A percentile compares a stretch with the other conserved stretches of the same genome.
These are phyloP conservation scores for Yarrowia yakushimensis DNA, from an alignment of 805 yeast species.

Conservation along the genomic window DNA sequence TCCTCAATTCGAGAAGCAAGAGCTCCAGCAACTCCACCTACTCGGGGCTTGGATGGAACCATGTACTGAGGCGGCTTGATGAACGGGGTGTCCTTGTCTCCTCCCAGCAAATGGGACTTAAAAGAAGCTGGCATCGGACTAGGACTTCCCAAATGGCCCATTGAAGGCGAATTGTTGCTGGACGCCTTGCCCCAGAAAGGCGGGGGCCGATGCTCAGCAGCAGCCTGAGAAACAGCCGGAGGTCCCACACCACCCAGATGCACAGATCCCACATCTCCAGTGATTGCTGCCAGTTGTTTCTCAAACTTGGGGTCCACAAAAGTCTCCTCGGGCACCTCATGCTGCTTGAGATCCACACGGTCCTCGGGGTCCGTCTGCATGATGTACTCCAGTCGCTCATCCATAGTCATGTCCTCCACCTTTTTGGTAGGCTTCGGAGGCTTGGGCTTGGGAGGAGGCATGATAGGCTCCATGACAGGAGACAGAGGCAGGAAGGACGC, in stretches of 20 bases:
- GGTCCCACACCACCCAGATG: not conserved
- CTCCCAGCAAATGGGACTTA: not conserved
- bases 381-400: constrained; percentile 21
- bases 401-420: constrained; percentile 23
- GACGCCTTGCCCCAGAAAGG: constrained; percentile 17
- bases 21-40: not conserved
- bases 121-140: not conserved
- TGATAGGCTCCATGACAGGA: not conserved
- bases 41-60: not conserved
- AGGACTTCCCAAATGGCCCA: not conserved
- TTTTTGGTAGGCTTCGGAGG: constrained; percentile 19
- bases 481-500: constrained; percentile 3
- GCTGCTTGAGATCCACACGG: constrained; percentile 11
- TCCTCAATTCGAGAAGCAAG: constrained; percentile 2
- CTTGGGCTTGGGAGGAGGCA: constrained; percentile 16
- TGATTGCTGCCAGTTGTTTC: constrained; percentile 16
- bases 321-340: not conserved
- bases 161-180: not conserved
- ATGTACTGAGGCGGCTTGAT: constrained; percentile 19
- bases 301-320: constrained; percentile 20
- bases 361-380: constrained; percentile 23
- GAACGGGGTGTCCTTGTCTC: not conserved
- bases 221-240: not conserved
- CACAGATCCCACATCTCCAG: constrained; percentile 6
- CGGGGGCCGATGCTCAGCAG: not conserved